phyloP scores from a whole-genome alignment of 2,329 filamentous ascomycete genomes.

The Fusarium scirpi region DNA sequence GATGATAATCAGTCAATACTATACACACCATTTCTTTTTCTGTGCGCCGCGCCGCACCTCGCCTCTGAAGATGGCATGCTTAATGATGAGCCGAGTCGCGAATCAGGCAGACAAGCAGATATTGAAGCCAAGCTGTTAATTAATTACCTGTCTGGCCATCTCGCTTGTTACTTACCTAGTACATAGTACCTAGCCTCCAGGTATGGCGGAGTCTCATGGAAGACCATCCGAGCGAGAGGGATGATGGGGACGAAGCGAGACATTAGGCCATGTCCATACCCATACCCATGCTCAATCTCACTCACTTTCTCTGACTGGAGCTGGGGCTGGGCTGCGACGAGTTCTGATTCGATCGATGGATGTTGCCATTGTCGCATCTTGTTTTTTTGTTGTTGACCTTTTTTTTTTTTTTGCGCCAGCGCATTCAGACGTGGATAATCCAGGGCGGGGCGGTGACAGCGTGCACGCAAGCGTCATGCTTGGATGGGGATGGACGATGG shows the following conservation, averaged over 20 bases:
- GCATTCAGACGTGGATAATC: slow-evolving; percentile 46
- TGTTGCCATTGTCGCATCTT: slow-evolving; percentile 45
- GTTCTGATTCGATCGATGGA: slow-evolving; percentile 42
- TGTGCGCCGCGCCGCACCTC: slow-evolving; percentile 31
- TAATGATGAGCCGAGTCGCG: slow-evolving; percentile 32
- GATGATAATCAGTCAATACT: slow-evolving; percentile 15
- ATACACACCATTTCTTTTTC: slow-evolving; percentile 44
- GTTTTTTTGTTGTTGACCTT: slow-evolving; percentile 44
- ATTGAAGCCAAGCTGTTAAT: slow-evolving; percentile 13
- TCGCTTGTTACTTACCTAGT: slow-evolving; percentile 34
- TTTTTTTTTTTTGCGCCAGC: slow-evolving; percentile 46
- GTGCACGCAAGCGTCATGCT: slow-evolving; percentile 49
- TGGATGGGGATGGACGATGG: slow-evolving; percentile 42
- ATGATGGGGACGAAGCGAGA: slow-evolving; percentile 17
- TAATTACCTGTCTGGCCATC: slow-evolving; percentile 25
- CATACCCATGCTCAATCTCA: slow-evolving; percentile 12
- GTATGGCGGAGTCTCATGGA: slow-evolving; percentile 16
- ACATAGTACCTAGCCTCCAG: slow-evolving; percentile 4
- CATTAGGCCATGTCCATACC: slow-evolving; percentile 10
- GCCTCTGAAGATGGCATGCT: slow-evolving; percentile 27
- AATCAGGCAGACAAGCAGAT: slow-evolving; percentile 19
- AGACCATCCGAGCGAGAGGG: slow-evolving; percentile 13
- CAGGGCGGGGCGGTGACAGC: slow-evolving; percentile 48
- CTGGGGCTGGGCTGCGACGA: slow-evolving; percentile 43
- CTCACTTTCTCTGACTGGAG: neutral